Percentiles rank a stretch among this genome's conserved stretches.
These are phyloP conservation scores for Fusarium piperis DNA, from an alignment of 2,329 filamentous ascomycete genomes.

Conservation along the genomic window DNA sequence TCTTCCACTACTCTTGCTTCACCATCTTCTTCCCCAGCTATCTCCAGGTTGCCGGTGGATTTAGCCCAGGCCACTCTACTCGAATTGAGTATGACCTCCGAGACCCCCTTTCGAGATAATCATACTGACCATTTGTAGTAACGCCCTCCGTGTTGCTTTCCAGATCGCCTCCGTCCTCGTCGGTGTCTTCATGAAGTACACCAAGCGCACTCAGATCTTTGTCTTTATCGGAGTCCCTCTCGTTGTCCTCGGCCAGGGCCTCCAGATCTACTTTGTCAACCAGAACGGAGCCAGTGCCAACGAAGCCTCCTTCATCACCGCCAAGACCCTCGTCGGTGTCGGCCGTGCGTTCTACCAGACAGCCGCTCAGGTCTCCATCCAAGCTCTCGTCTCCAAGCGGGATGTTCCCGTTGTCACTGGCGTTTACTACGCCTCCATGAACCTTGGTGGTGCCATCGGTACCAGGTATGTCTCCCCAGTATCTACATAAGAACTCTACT, in stretches of 20 bases:
- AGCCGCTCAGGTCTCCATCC: slow-evolving; percentile 41
- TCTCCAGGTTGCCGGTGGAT: slow-evolving; percentile 51
- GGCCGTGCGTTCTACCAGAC: slow-evolving; percentile 48
- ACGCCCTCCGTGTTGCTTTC: slow-evolving; percentile 47
- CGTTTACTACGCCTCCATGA: slow-evolving; percentile 49
- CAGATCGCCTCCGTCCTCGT: slow-evolving; percentile 49
- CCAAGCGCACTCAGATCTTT: slow-evolving; percentile 47
- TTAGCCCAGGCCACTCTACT: slow-evolving; percentile 48
- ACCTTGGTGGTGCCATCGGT: slow-evolving; percentile 44
- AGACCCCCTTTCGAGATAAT: fast-evolving
- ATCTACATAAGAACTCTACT: fast-evolving
- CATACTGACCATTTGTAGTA: slow-evolving; percentile 21
- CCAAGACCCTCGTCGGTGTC: slow-evolving; percentile 48
- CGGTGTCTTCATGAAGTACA: slow-evolving; percentile 49
- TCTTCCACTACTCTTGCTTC: slow-evolving; percentile 51
- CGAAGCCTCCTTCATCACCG: slow-evolving; percentile 48
- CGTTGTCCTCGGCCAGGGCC: slow-evolving; percentile 48
- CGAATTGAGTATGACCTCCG: slow-evolving; percentile 45
- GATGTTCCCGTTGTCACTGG: slow-evolving; percentile 50
- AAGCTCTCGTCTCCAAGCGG: slow-evolving; percentile 47
- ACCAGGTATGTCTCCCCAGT: slow-evolving; percentile 32
- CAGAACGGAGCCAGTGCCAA: slow-evolving; percentile 39
- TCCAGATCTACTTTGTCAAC: slow-evolving; percentile 45
- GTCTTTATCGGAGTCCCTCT: slow-evolving; percentile 43
- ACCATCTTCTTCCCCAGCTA: slow-evolving; percentile 54